These are phyloP conservation scores for Aciculoconidium aculeatum DNA, from an alignment of 805 yeast species.

Conservation along the genomic window DNA sequence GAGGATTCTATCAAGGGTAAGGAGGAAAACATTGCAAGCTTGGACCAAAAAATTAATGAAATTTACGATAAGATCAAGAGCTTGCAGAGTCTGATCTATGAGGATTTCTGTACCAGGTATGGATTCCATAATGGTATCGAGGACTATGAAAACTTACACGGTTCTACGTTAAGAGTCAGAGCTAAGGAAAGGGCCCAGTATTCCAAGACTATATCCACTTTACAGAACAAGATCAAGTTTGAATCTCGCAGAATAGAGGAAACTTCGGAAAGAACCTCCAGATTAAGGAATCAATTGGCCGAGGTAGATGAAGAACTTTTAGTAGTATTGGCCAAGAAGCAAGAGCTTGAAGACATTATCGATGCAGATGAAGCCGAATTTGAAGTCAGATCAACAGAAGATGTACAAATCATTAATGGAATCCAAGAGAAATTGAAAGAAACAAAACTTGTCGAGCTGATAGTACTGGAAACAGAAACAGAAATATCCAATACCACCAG, in stretches of 20 bases:
- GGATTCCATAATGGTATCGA: slow-evolving; percentile 49
- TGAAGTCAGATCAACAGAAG: slow-evolving; percentile 19
- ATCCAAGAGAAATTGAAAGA: slow-evolving; percentile 17
- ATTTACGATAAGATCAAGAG: slow-evolving; percentile 13
- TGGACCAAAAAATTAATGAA: slow-evolving; percentile 17
- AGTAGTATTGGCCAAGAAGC: slow-evolving; percentile 28
- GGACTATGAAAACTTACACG: slow-evolving; percentile 69
- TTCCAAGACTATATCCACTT: slow-evolving; percentile 52
- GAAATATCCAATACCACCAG: slow-evolving; percentile 26
- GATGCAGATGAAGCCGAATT: slow-evolving; percentile 24
- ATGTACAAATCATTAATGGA: slow-evolving; percentile 6
- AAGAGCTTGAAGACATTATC: slow-evolving; percentile 15
- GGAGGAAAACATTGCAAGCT: slow-evolving; percentile 7
- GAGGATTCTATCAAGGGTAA: slow-evolving; percentile 14
- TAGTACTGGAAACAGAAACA: slow-evolving; percentile 31
- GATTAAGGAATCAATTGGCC: slow-evolving; percentile 35
- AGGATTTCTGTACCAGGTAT: slow-evolving; percentile 48
- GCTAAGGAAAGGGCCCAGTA: slow-evolving; percentile 58
- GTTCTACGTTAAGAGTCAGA: slow-evolving; percentile 48
- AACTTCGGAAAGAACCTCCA: slow-evolving; percentile 40
- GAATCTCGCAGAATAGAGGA: slow-evolving; percentile 57
- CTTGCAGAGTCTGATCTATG: slow-evolving; percentile 43
- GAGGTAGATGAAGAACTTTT: slow-evolving; percentile 30
- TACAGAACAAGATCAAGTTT: slow-evolving; percentile 57
- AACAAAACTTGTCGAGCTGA: slow-evolving; percentile 25